These are phyloP conservation scores for Neonothopanus nambi DNA, from an alignment of 1,284 basidiomycete species.

Conservation along the genomic window DNA sequence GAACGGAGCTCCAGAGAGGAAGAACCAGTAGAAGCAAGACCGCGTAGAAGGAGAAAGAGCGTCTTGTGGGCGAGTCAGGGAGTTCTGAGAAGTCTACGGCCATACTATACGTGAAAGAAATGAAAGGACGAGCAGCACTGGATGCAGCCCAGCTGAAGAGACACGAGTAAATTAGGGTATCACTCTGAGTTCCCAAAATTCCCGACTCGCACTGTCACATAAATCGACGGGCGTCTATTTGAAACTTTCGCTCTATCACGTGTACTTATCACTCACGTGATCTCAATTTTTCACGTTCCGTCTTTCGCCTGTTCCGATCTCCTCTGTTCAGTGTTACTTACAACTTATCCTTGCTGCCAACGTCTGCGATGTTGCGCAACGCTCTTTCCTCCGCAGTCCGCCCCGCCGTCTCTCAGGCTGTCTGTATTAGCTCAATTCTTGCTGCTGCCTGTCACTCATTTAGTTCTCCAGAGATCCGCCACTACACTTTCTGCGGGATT, in stretches of 20 bases:
- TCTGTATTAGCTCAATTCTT: slow-evolving; percentile 31
- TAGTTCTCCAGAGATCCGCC: slow-evolving; percentile 55
- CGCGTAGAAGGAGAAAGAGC: slow-evolving; percentile 55
- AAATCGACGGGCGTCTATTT: not conserved
- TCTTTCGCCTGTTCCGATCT: slow-evolving; percentile 19
- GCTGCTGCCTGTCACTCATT: slow-evolving; percentile 6
- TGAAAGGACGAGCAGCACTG: slow-evolving; percentile 16
- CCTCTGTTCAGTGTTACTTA: slow-evolving; percentile 26
- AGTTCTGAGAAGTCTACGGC: slow-evolving; percentile 40
- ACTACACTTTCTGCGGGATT: slow-evolving; percentile 83
- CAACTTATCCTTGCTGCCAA: slow-evolving; percentile 20
- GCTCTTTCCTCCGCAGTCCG: slow-evolving; percentile 58
- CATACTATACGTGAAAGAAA: slow-evolving; percentile 20
- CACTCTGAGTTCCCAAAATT: not conserved
- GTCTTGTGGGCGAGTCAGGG: slow-evolving; percentile 34
- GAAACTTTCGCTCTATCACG: not conserved
- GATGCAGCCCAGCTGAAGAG: not conserved
- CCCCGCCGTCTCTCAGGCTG: slow-evolving; percentile 52
- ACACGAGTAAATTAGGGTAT: not conserved
- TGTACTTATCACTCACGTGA: not conserved
- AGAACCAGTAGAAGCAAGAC: slow-evolving; percentile 59
- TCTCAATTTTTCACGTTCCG: slow-evolving; percentile 1
- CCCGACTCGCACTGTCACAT: too few relatives aligned
- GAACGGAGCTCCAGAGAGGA: slow-evolving; percentile 72
- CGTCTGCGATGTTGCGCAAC: slow-evolving; percentile 65